Conservation (phyloP, 2,329 filamentous ascomycete species). For the Clonostachys chloroleuca region DNA sequence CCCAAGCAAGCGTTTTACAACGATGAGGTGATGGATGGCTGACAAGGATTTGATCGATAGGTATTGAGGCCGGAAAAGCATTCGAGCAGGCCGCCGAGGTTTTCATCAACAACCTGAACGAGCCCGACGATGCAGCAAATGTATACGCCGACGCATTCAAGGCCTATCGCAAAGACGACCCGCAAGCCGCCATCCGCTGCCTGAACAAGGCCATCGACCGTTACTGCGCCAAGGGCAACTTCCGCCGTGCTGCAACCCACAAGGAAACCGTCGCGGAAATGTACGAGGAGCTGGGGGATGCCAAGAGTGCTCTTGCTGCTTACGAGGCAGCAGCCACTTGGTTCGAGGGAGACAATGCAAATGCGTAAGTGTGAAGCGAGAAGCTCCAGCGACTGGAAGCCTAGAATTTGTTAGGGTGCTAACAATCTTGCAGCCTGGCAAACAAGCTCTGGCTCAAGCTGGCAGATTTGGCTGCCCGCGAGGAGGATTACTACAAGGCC, state of each 20-base stretch:
- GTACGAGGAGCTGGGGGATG: conserved; percentile 80
- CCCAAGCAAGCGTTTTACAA: not conserved
- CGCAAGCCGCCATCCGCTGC: conserved; percentile 76
- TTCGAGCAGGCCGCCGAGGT: conserved; percentile 85
- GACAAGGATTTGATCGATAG: conserved; percentile 33
- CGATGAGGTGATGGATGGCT: not conserved
- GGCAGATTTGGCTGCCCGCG: conserved; percentile 78
- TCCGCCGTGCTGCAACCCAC: conserved; percentile 83
- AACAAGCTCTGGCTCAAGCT: conserved; percentile 95
- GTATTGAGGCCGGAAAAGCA: conserved; percentile 78
- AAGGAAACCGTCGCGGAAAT: conserved; percentile 86
- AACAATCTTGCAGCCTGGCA: conserved; percentile 55
- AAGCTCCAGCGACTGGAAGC: conserved; percentile 53
- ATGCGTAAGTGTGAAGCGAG: conserved; percentile 55
- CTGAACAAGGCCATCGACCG: conserved; percentile 76
- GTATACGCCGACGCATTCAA: conserved; percentile 89
- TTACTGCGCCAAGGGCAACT: conserved; percentile 87
- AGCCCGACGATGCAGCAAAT: conserved; percentile 90
- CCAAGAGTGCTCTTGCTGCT: conserved; percentile 71
- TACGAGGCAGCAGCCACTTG: conserved; percentile 85
- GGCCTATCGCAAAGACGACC: conserved; percentile 82
- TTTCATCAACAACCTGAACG: conserved; percentile 76
- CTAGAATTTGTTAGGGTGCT: not conserved
- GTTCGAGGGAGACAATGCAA: conserved; percentile 84
- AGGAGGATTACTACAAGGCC: conserved; percentile 79